Evolutionary conservation across 2,329 filamentous ascomycete genomes (phyloP).

Genomic region (Paecilomyces formosus): DNA sequence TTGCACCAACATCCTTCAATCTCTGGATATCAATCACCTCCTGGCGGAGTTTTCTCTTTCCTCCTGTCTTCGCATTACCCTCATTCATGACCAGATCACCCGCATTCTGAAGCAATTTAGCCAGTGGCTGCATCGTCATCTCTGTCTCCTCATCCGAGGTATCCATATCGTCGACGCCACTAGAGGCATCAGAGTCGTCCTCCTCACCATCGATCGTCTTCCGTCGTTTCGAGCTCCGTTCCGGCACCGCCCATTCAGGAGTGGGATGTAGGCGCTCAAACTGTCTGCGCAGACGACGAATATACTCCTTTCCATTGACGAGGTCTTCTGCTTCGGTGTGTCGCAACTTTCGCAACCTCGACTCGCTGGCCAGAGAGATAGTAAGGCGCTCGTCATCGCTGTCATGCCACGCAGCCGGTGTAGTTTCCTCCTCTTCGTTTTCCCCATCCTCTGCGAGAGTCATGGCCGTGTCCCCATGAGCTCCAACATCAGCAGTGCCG

Average conservation of each 20-base stretch:
- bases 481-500: constrained; percentile 39
- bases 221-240: constrained; percentile 42
- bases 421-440: constrained; percentile 15
- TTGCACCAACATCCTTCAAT: constrained; percentile 73
- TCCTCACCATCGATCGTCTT: constrained; percentile 25
- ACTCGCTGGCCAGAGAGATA: constrained; percentile 70
- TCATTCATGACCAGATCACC: constrained; percentile 53
- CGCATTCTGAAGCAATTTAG: constrained; percentile 69
- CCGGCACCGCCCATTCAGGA: constrained; percentile 54
- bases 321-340: constrained; percentile 76
- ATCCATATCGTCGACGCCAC: constrained; percentile 49
- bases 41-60: constrained; percentile 67
- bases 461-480: constrained; percentile 24
- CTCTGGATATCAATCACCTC: constrained; percentile 88
- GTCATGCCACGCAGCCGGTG: constrained; percentile 66
- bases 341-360: constrained; percentile 74
- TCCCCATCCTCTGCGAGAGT: constrained; percentile 31
- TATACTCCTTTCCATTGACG: constrained; percentile 80
- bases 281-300: constrained; percentile 69
- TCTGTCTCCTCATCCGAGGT: constrained; percentile 50
- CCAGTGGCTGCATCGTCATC: constrained; percentile 67
- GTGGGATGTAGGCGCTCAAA: constrained; percentile 56
- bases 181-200: constrained; percentile 22
- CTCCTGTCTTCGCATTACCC: constrained; percentile 42
- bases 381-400: constrained; percentile 87